Evolutionary conservation across 164 flowering plant species (phyloP).

Genomic region (Umbellularia californica): DNA sequence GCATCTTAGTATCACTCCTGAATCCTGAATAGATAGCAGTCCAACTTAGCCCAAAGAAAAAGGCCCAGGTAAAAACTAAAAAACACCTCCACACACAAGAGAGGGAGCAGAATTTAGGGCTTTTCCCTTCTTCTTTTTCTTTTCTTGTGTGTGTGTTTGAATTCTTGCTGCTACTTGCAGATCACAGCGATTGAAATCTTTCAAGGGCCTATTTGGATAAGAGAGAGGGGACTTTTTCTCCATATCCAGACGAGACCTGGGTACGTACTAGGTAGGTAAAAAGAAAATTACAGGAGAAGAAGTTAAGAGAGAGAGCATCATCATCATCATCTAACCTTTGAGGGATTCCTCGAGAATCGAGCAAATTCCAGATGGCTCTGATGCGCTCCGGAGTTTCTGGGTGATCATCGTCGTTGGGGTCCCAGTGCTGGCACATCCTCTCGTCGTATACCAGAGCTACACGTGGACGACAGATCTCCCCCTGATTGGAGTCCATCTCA

Average conservation of each 20-base stretch:
- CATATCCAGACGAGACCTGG: not conserved
- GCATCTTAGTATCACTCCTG: too few relatives aligned
- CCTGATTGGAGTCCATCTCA: not conserved
- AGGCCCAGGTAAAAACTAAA: too few relatives aligned
- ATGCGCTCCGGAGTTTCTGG: slow-evolving; percentile 82
- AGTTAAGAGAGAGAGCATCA: not conserved
- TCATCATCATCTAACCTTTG: slow-evolving; percentile 40
- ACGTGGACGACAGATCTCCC: slow-evolving; percentile 6
- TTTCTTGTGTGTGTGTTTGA: too few relatives aligned
- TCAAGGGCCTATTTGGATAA: not conserved
- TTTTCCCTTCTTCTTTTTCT: too few relatives aligned
- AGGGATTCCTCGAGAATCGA: slow-evolving; percentile 48
- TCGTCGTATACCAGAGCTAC: slow-evolving; percentile 84
- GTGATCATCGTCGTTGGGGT: slow-evolving; percentile 52
- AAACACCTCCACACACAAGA: too few relatives aligned
- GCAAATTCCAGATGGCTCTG: slow-evolving; percentile 62
- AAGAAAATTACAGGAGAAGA: not conserved
- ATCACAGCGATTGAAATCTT: too few relatives aligned
- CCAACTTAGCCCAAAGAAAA: too few relatives aligned
- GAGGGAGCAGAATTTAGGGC: too few relatives aligned
- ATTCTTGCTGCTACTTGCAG: too few relatives aligned
- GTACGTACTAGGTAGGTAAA: too few relatives aligned
- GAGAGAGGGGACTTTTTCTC: not conserved
- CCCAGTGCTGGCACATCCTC: slow-evolving; percentile 71
- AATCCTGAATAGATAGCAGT: too few relatives aligned